Evolutionary conservation across 805 yeast genomes (phyloP).

Genomic region (Starmerella vitae): DNA sequence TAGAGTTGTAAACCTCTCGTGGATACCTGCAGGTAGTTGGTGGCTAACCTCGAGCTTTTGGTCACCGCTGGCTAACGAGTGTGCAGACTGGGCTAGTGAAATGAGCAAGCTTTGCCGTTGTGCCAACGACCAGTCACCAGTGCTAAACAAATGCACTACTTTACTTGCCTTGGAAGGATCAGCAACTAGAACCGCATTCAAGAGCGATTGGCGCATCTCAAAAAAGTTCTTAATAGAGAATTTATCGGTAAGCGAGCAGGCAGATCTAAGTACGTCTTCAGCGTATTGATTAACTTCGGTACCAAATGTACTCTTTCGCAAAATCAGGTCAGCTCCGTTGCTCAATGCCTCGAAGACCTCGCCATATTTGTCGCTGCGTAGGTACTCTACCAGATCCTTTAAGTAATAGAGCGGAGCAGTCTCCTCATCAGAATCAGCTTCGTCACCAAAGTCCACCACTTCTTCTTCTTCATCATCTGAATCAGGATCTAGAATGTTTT

Average conservation of each 20-base stretch:
- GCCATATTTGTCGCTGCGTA: constrained; percentile 35
- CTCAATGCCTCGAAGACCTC: constrained; percentile 41
- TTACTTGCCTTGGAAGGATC: constrained; percentile 35
- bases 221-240: constrained; percentile 50
- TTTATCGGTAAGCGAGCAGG: constrained; percentile 44
- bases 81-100: constrained; percentile 52
- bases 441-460: constrained; percentile 12
- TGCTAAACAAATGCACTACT: constrained; percentile 36
- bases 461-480: constrained; percentile 25
- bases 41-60: constrained; percentile 29
- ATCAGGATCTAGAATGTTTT: neutral
- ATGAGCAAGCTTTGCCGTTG: constrained; percentile 60
- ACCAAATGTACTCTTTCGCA: constrained; percentile 48
- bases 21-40: constrained; percentile 38
- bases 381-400: constrained; percentile 52
- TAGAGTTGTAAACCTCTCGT: constrained; percentile 30
- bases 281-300: constrained; percentile 49
- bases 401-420: constrained; percentile 50
- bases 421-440: constrained; percentile 22
- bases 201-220: constrained; percentile 45
- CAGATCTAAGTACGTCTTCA: constrained; percentile 36
- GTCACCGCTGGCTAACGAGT: constrained; percentile 59
- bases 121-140: constrained; percentile 71
- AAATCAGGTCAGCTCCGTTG: constrained; percentile 44
- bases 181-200: constrained; percentile 51